Conservation (phyloP, 2,329 filamentous ascomycete genomes). For the Colletotrichum sp. region DNA sequence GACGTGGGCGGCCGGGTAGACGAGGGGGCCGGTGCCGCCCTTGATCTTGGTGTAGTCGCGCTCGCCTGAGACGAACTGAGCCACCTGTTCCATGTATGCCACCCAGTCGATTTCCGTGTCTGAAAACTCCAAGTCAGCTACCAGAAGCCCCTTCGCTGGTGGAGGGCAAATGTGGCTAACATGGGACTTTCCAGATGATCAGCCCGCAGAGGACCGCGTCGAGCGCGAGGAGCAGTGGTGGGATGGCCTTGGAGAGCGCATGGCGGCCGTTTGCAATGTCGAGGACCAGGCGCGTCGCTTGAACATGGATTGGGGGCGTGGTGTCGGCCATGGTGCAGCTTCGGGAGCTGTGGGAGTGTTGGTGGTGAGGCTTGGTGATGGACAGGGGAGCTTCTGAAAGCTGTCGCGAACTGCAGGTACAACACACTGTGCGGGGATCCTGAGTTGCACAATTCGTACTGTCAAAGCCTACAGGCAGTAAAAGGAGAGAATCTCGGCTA, state of each 20-base stretch:
- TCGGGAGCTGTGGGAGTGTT: neutral
- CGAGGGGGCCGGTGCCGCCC: constrained; percentile 89
- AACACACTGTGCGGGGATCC: neutral
- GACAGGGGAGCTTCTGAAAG: constrained; percentile 18
- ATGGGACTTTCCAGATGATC: constrained; percentile 83
- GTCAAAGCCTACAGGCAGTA: neutral
- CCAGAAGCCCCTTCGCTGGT: neutral
- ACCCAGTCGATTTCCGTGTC: constrained; percentile 99
- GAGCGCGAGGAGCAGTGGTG: constrained; percentile 68
- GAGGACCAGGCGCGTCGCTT: constrained; percentile 30
- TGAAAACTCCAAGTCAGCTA: constrained; percentile 26
- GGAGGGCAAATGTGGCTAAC: constrained; percentile 54
- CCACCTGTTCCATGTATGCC: constrained; percentile 94
- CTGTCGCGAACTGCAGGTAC: constrained; percentile 14
- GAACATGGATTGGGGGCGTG: constrained; percentile 1
- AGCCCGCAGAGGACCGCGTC: constrained; percentile 76
- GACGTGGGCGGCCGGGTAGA: constrained; percentile 94
- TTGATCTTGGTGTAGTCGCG: constrained; percentile 86
- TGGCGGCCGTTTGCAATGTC: constrained; percentile 56
- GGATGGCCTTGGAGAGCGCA: constrained; percentile 52
- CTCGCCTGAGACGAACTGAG: constrained; percentile 81
- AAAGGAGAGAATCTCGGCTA: neutral
- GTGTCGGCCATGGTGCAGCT: constrained; percentile 20
- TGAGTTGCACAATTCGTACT: neutral
- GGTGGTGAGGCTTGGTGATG: neutral